Base-by-base conservation (phyloP, 257 asterid genomes). In the Apocynum venetum region DNA sequence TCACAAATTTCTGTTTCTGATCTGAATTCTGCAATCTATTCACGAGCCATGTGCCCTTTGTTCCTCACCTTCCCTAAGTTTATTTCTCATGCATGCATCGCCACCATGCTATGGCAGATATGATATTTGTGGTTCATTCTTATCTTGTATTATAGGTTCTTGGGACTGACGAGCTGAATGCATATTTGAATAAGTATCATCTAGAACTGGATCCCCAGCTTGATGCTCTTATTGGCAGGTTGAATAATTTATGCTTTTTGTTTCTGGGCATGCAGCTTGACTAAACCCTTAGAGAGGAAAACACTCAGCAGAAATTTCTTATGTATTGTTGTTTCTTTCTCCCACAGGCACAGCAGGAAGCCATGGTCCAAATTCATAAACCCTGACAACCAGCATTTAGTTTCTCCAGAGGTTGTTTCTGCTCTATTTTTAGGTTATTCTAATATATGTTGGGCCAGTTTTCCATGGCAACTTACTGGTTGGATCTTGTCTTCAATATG, bases 191-290 rank as follows among this genome's bases (percentile, higher is more conserved):
- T 80, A 84, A 84, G 82, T 82, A 82, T 71, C 80, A 60, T 40
- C 59, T 84, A 15, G 87, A 81, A 59, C 81, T 84, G 65, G 85
- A 84, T 68, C 83, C 87, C 63, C 87, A 84, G 73, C 82, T 84
- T 66, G 88, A 84, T 51, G 85, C 88, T 38, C 80, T 84, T 76
- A 66, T 84, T 77, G 88, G 84, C 60, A 84, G 88, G 88, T 84
- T 72, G 41, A 46, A 57, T 8, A 15, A 25, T 14, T 63, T 8
- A 43, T 55, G 49, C 63, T 15, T 69, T 69, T 11, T 76, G 15
- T 25, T 35, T 6, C 4, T 44, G 12, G 46, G n/a, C 67, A 8
- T 76, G 44, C 43, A 67, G 52, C 73, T 67, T 43, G 73, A 43
- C 43, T 68, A 19, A 41, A 68, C 15, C 19, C 14, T 68, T 68